These are phyloP conservation scores for Eugenia klotzschiana DNA, from an alignment of 441 rosid species.

Conservation along the genomic window DNA sequence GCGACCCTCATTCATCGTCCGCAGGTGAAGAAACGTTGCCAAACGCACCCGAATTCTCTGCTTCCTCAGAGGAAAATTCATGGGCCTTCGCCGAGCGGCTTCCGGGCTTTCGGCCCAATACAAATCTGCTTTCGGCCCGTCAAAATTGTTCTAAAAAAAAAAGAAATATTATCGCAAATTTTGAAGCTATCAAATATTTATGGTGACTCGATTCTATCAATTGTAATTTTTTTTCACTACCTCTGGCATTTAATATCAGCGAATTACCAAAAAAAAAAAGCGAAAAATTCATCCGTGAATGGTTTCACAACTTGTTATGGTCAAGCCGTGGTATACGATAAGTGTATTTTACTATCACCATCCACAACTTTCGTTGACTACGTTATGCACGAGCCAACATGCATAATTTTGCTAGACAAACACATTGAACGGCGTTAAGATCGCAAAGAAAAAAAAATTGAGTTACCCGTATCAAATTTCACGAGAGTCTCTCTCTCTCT, in stretches of 20 bases:
- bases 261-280: neutral
- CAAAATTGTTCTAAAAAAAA: neutral
- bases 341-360: accelerated
- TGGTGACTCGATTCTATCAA: neutral
- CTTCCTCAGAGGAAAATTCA: neutral
- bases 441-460: neutral
- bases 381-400: neutral
- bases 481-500: too few species aligned
- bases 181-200: neutral
- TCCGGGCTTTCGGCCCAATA: neutral
- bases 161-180: neutral
- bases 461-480: too few species aligned
- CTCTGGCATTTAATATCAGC: neutral
- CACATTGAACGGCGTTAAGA: neutral
- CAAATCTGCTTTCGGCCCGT: neutral
- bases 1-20: neutral
- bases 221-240: neutral
- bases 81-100: neutral
- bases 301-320: too few species aligned
- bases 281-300: neutral
- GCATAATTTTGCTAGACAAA: neutral
- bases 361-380: neutral
- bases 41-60: too few species aligned
- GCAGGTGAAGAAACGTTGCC: neutral
- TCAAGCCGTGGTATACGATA: accelerated